Percentiles rank a stretch among this genome's conserved stretches.
These are phyloP conservation scores for Monascus purpureus DNA, from an alignment of 495 filamentous ascomycete genomes.

Conservation along the genomic window DNA sequence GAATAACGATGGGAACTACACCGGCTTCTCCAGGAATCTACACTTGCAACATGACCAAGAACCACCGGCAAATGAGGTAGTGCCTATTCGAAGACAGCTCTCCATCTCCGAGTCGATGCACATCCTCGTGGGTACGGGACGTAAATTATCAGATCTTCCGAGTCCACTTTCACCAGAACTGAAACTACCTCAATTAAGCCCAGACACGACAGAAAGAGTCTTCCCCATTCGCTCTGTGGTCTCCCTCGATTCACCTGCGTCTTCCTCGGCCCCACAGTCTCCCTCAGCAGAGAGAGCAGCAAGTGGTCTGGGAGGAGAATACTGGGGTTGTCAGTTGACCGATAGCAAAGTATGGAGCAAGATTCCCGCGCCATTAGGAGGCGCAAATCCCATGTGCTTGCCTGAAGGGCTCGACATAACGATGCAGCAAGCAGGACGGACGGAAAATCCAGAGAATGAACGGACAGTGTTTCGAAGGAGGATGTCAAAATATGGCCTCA, in stretches of 20 bases:
- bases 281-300: slow-evolving; percentile 6
- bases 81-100: background rate
- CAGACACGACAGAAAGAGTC: slow-evolving; percentile 46
- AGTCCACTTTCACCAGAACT: background rate
- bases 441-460: background rate
- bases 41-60: too few species aligned
- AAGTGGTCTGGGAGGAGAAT: slow-evolving; percentile 6
- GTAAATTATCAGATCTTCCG: slow-evolving; percentile 1
- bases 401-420: background rate
- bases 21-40: too few species aligned
- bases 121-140: background rate
- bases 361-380: background rate
- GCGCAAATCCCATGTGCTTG: background rate
- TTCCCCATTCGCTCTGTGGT: slow-evolving; percentile 78
- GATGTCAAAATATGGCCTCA: background rate
- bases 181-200: slow-evolving; percentile 4
- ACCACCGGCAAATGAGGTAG: background rate
- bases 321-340: background rate
- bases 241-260: slow-evolving; percentile 45
- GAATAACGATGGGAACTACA: too few species aligned
- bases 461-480: background rate
- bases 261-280: slow-evolving; percentile 10
- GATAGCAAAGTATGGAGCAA: slow-evolving; percentile 1
- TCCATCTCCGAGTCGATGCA: slow-evolving; percentile 1
- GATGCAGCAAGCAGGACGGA: background rate